A percentile compares a stretch with the other conserved stretches of the same genome.
These are phyloP conservation scores for Trichoderma sp. DNA, from an alignment of 2,329 filamentous ascomycete genomes.

Conservation along the genomic window DNA sequence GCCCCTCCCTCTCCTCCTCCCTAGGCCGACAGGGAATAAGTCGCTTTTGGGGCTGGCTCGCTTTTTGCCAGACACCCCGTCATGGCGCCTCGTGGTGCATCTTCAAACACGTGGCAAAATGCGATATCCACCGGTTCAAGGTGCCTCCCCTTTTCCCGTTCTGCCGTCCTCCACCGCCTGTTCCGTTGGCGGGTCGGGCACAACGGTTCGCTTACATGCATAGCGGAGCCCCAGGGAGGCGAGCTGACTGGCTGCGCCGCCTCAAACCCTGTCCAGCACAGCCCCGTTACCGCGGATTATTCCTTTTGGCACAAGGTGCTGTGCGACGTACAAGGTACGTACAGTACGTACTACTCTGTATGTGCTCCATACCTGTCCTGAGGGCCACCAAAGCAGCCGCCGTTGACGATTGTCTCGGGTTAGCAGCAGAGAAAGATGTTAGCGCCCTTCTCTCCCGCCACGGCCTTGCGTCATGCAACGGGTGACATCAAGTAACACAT, in stretches of 20 bases:
- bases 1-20: neutral
- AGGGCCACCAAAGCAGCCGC: neutral
- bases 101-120: constrained; percentile 30
- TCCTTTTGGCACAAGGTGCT: neutral
- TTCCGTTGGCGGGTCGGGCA: neutral
- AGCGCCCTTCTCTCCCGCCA: neutral
- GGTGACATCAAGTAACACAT: too few species aligned
- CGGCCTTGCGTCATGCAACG: neutral
- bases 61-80: neutral
- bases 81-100: constrained; percentile 22
- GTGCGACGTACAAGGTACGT: too few species aligned
- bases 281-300: neutral
- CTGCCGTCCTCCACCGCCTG: neutral
- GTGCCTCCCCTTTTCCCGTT: neutral
- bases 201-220: neutral
- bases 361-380: too few species aligned
- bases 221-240: neutral
- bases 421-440: neutral
- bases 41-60: constrained; percentile 1
- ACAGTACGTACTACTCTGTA: too few species aligned
- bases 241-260: neutral
- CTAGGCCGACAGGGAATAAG: neutral
- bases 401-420: neutral
- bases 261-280: neutral
- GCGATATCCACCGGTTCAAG: constrained; percentile 22